Evolutionary conservation across 495 filamentous ascomycete species (phyloP).

Genomic region (Bombardia bombarda): DNA sequence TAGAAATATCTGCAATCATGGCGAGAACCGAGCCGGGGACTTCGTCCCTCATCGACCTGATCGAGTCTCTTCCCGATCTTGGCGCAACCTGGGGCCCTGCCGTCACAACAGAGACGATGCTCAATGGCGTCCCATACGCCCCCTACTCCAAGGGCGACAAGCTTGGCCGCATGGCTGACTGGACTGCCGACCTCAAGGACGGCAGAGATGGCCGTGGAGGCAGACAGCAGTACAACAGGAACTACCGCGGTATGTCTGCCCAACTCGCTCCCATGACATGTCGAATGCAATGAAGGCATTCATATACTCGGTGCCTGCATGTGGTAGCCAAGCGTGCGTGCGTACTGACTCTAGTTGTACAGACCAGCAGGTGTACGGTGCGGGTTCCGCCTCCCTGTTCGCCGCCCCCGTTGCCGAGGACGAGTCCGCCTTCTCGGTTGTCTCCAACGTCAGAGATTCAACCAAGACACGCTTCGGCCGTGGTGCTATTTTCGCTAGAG

Average conservation of each 20-base stretch:
- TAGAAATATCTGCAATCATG: constrained; percentile 21
- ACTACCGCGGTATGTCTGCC: constrained; percentile 75
- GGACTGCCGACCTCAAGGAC: constrained; percentile 92
- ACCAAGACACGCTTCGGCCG: constrained; percentile 82
- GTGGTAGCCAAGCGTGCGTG: too few species aligned
- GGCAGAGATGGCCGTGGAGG: constrained; percentile 64
- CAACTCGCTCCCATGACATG: too few species aligned
- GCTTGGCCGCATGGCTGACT: constrained; percentile 97
- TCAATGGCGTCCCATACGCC: constrained; percentile 92
- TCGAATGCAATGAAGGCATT: too few species aligned
- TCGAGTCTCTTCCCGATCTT: constrained; percentile 46
- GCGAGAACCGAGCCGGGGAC: constrained; percentile 15
- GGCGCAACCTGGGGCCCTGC: constrained; percentile 82
- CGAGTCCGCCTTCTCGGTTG: constrained; percentile 94
- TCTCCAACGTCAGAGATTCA: constrained; percentile 83
- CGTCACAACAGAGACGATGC: constrained; percentile 68
- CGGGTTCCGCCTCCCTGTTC: constrained; percentile 79
- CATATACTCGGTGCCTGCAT: too few species aligned
- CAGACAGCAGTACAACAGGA: constrained; percentile 80
- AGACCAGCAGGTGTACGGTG: constrained; percentile 97
- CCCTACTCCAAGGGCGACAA: constrained; percentile 99
- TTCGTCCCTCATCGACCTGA: constrained; percentile 44
- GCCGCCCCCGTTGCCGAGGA: constrained; percentile 86
- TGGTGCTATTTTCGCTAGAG: constrained; percentile 79
- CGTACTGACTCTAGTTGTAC: constrained; percentile 1